These are phyloP conservation scores for Alternaria ventricosa DNA, from an alignment of 2,329 filamentous ascomycete genomes.

Conservation along the genomic window DNA sequence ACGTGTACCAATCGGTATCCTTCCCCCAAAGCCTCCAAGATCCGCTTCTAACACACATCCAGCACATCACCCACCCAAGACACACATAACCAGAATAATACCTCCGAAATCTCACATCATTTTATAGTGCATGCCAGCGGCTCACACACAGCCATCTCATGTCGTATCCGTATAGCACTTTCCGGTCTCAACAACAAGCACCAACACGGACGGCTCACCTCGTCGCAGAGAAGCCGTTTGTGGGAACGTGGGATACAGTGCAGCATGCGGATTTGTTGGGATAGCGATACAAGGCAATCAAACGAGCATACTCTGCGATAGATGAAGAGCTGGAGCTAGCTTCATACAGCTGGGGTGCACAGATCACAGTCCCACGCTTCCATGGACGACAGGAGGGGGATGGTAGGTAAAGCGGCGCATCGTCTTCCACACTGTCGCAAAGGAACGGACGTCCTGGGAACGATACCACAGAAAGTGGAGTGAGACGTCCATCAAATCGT, in stretches of 20 bases:
- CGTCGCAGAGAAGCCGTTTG: background rate
- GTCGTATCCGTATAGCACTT: background rate
- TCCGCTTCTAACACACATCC: background rate
- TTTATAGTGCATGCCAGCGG: background rate
- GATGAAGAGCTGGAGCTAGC: background rate
- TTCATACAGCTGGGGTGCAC: background rate
- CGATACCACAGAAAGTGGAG: background rate
- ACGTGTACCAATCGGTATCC: background rate
- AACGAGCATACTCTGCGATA: background rate
- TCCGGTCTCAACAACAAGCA: background rate
- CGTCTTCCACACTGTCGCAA: background rate
- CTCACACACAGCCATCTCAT: background rate
- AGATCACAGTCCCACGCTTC: background rate
- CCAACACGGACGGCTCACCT: background rate
- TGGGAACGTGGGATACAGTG: background rate
- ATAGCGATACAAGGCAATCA: background rate
- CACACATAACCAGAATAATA: background rate
- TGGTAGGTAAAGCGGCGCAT: background rate
- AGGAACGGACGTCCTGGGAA: background rate
- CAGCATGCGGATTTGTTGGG: background rate
- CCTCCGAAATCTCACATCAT: background rate
- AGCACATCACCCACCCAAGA: background rate
- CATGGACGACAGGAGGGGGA: background rate
- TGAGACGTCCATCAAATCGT: background rate
- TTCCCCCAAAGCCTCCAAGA: background rate